Evolutionary conservation across 108 stramenopile species (phyloP).

Genomic region (Cyclotella sp.): DNA sequence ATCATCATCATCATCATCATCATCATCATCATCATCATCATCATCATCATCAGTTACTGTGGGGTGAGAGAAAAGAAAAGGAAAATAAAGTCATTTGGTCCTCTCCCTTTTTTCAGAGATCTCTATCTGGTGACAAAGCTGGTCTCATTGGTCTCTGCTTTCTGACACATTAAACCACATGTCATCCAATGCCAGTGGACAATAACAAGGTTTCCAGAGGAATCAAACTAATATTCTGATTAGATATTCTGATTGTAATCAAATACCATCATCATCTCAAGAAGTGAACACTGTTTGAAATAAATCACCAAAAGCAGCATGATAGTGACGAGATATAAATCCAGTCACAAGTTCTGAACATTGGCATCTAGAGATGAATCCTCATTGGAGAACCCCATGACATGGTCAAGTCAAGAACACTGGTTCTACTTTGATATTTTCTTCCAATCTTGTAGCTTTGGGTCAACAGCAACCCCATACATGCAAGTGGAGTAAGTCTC

Average conservation of each 20-base stretch:
- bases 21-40: slow-evolving; percentile 9
- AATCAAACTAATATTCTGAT: neutral
- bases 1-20: slow-evolving; percentile 31
- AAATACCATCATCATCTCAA: neutral
- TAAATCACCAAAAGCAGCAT: slow-evolving; percentile 55
- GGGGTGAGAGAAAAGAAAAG: too few relatives aligned
- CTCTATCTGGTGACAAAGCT: too few relatives aligned
- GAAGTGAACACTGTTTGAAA: slow-evolving; percentile 41
- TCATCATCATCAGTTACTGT: neutral
- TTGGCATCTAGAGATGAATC: slow-evolving; percentile 37
- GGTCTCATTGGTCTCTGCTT: neutral
- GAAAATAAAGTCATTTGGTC: too few relatives aligned
- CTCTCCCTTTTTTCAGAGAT: neutral
- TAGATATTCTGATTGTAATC: neutral
- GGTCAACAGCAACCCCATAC: slow-evolving; percentile 51
- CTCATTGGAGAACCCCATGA: slow-evolving; percentile 32
- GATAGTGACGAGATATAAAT: slow-evolving; percentile 49
- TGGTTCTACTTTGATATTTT: slow-evolving; percentile 50
- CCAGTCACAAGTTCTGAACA: slow-evolving; percentile 36
- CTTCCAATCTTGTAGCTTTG: slow-evolving; percentile 42
- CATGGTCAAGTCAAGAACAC: slow-evolving; percentile 35
- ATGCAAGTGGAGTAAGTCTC: slow-evolving; percentile 13
- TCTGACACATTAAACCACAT: neutral
- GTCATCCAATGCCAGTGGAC: neutral
- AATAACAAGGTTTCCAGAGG: neutral